These are phyloP conservation scores for Fomitopsis pulvina DNA, from an alignment of 768 basidiomycete genomes.

Conservation along the genomic window DNA sequence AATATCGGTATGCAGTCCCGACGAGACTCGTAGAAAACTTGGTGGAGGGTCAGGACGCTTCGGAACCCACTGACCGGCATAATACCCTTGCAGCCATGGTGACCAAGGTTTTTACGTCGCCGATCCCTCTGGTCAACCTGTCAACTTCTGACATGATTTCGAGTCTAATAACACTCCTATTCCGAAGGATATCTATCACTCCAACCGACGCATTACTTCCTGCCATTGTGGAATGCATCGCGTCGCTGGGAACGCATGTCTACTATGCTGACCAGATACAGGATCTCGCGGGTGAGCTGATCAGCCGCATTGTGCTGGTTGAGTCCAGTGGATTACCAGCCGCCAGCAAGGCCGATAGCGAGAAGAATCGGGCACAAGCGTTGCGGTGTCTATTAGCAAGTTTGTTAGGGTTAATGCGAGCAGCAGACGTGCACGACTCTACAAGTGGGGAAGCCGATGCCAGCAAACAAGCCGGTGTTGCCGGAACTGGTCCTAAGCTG, in stretches of 20 bases:
- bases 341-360: slow-evolving; percentile 30
- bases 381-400: slow-evolving; percentile 66
- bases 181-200: slow-evolving; percentile 61
- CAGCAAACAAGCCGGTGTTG: slow-evolving; percentile 4
- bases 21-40: slow-evolving; percentile 79
- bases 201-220: slow-evolving; percentile 60
- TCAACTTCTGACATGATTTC: slow-evolving; percentile 87
- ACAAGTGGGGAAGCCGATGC: slow-evolving; percentile 21
- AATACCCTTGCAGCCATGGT: slow-evolving; percentile 70
- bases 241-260: slow-evolving; percentile 83
- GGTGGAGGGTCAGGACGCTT: slow-evolving; percentile 50
- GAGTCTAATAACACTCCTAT: slow-evolving; percentile 65
- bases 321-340: slow-evolving; percentile 56
- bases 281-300: slow-evolving; percentile 81
- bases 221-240: slow-evolving; percentile 65
- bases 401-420: slow-evolving; percentile 61
- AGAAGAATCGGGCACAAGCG: slow-evolving; percentile 50
- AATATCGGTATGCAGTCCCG: slow-evolving; percentile 88
- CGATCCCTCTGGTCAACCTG: slow-evolving; percentile 79
- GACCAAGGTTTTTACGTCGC: slow-evolving; percentile 74
- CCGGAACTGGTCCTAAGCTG: slow-evolving; percentile 9
- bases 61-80: slow-evolving; percentile 43
- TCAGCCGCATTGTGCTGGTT: slow-evolving; percentile 63
- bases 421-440: slow-evolving; percentile 46
- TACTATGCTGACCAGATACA: slow-evolving; percentile 97